Conservation (phyloP, 1,284 basidiomycete genomes). For the Porogramme epimiltina region DNA sequence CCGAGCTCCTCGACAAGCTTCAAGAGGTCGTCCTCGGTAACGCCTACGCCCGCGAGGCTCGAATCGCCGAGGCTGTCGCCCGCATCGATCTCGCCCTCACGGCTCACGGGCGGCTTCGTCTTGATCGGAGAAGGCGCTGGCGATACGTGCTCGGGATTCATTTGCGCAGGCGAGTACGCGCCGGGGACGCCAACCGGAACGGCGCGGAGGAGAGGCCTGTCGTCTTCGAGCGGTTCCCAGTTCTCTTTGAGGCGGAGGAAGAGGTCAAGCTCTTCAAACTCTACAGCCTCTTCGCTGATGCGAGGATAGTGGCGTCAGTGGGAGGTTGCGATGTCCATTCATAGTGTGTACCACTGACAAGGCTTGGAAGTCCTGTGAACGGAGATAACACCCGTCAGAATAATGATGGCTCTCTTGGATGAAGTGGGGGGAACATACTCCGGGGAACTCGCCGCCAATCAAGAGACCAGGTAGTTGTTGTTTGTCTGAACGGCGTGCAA, state of each 20-base stretch:
- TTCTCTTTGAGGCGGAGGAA: slow-evolving; percentile 77
- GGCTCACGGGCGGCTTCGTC: slow-evolving; percentile 14
- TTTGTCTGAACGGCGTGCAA: slow-evolving; percentile 50
- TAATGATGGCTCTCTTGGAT: too few species aligned
- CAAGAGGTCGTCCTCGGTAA: slow-evolving; percentile 72
- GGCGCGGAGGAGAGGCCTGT: slow-evolving; percentile 46
- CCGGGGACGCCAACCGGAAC: slow-evolving; percentile 79
- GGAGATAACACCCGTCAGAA: too few species aligned
- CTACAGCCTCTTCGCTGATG: slow-evolving; percentile 77
- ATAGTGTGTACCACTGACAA: slow-evolving; percentile 45
- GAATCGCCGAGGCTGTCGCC: slow-evolving; percentile 65
- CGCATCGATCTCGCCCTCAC: slow-evolving; percentile 57
- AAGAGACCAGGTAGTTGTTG: slow-evolving; percentile 81
- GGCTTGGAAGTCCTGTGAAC: slow-evolving; percentile 52
- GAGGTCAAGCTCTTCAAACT: slow-evolving; percentile 65
- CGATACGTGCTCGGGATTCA: slow-evolving; percentile 70
- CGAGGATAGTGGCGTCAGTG: slow-evolving; percentile 1
- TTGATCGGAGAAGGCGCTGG: slow-evolving; percentile 49
- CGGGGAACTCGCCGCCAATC: slow-evolving; percentile 66
- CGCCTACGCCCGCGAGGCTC: slow-evolving; percentile 74
- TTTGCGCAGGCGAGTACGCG: slow-evolving; percentile 68
- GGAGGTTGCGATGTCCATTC: too few species aligned
- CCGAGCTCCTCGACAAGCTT: slow-evolving; percentile 73
- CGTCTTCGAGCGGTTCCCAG: slow-evolving; percentile 51
- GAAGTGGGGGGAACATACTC: slow-evolving; percentile 38